These are phyloP conservation scores for Pterocarpus macrocarpus DNA, from an alignment of 306 rosid species.

Conservation along the genomic window DNA sequence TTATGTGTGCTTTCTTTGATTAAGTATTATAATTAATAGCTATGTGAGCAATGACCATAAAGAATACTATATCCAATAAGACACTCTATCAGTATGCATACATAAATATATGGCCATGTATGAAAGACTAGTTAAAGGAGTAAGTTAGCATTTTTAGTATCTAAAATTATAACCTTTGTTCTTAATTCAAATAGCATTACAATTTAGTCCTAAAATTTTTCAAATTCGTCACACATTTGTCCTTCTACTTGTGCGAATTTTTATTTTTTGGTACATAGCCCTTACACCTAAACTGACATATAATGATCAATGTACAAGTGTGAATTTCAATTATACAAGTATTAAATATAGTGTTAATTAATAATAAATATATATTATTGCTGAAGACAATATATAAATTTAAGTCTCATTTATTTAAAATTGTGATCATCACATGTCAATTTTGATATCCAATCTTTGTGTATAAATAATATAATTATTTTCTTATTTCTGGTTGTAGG, in stretches of 20 bases:
- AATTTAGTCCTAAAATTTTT: background rate
- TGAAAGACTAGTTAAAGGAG: background rate
- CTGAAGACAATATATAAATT: too few species aligned
- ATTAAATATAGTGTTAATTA: too few species aligned
- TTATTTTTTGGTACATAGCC: background rate
- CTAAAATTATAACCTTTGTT: background rate
- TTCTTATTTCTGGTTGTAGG: background rate
- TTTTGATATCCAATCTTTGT: too few species aligned
- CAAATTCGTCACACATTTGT: background rate
- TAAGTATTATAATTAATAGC: background rate
- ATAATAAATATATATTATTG: too few species aligned
- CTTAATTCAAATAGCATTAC: background rate
- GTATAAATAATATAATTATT: too few species aligned
- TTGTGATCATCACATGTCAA: too few species aligned
- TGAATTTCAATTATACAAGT: too few species aligned
- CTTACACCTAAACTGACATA: too few species aligned
- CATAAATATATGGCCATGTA: background rate
- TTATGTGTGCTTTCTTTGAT: constrained; percentile 37
- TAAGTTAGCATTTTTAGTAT: background rate
- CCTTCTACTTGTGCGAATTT: background rate
- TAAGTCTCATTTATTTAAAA: too few species aligned
- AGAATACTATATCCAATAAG: constrained; percentile 34
- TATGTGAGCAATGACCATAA: background rate
- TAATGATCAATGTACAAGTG: too few species aligned
- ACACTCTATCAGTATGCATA: background rate